Evolutionary conservation across 179 eudicot species (phyloP), one percentile per base, ranked within the genome.

Genomic region (Heliamphora pulchella): DNA sequence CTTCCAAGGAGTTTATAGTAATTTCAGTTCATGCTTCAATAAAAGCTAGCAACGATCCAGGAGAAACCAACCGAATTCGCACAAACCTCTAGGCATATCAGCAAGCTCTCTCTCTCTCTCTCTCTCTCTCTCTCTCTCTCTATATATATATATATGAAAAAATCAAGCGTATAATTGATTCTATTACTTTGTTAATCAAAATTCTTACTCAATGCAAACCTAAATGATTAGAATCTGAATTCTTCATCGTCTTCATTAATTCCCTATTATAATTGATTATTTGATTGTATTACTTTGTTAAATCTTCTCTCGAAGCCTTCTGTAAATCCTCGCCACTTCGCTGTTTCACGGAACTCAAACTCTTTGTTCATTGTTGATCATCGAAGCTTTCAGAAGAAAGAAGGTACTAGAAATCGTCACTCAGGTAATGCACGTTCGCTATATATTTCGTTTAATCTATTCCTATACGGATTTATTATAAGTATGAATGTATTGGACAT

Each of bases 331-430:
- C 65, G n/a, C 4, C 8, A 11, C 61, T 73, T 73, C 61, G 18
- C 22, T 46, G 43, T 46, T 58, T 43, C 69, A 47, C 44, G 41
- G 53, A 67, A 17, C 58, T 20, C 22, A 46, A 51, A 59, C 55
- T 20, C 31, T 55, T 41, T 53, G 78, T 81, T 86, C 81, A 85
- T 84, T 80, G 85, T 83, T 84, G 85, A 39, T 83, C 85, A 79
- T 84, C 87, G 82, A 82, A 85, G 77, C 63, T 80, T 6, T 68
- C 41, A 54, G 64, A 76, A 53, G 57, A 75, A 41, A 20, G 50
- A 22, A 22, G 41, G 72, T 50, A 63, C 76, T 74, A 14, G 76
- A 55, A 76, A n/a, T 81, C n/a, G 43, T 43, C 8, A 47, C 17
- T 58, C 20, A 2, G 77, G 81, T 78, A 41, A 31, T 9, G 54